These are phyloP conservation scores for Teratosphaeria destructans DNA, from an alignment of 2,329 filamentous ascomycete species.

Conservation along the genomic window DNA sequence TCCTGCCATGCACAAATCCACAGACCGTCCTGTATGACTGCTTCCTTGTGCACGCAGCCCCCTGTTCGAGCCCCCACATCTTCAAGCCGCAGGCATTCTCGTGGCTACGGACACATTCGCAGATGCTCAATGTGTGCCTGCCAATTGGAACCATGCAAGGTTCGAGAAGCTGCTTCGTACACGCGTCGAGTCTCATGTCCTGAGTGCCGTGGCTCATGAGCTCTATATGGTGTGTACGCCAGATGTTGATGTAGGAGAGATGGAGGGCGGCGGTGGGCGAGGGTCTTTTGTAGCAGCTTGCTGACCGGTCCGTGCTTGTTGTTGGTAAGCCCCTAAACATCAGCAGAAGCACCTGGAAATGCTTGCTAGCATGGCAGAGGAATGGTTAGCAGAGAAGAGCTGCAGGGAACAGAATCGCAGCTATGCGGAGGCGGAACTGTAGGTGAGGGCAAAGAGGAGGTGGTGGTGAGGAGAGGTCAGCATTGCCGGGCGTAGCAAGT, in stretches of 20 bases:
- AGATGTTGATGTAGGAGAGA: not conserved
- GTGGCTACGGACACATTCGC: not conserved
- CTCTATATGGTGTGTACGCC: not conserved
- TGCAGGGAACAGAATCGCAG: not conserved
- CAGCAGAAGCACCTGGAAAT: not conserved
- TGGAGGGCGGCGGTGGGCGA: not conserved
- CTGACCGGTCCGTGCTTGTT: not conserved
- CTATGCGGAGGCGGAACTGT: not conserved
- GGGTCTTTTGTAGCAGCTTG: not conserved
- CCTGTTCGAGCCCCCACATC: not conserved
- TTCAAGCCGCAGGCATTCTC: not conserved
- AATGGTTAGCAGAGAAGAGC: not conserved
- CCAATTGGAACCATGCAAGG: not conserved
- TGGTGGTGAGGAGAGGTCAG: not conserved
- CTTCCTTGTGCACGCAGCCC: not conserved
- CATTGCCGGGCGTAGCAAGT: not conserved
- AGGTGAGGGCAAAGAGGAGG: not conserved
- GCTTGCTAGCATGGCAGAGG: not conserved
- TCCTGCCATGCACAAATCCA: not conserved
- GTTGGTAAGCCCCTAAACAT: not conserved
- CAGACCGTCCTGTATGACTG: not conserved
- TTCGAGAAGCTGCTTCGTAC: not conserved
- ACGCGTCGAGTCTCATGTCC: not conserved
- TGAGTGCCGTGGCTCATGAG: not conserved
- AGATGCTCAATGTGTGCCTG: not conserved